Evolutionary conservation across 768 basidiomycete species (phyloP).

Genomic region (Suillus decipiens): DNA sequence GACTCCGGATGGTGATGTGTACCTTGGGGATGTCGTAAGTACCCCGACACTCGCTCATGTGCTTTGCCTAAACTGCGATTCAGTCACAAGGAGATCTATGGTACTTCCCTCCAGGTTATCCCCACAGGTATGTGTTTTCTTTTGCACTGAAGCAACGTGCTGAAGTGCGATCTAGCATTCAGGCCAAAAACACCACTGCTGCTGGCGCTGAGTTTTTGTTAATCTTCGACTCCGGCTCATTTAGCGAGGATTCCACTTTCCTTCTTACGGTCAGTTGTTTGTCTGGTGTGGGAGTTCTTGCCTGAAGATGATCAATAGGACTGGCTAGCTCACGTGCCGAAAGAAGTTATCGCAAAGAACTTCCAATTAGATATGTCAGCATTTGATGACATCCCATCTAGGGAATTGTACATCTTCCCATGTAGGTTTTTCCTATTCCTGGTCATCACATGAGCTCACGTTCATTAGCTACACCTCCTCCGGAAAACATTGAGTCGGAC

Average conservation of each 20-base stretch:
- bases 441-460: background rate
- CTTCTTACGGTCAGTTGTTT: conserved; percentile 32
- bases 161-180: conserved; percentile 35
- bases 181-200: conserved; percentile 48
- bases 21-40: conserved; percentile 54
- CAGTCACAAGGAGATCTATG: conserved; percentile 48
- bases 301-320: conserved; percentile 41
- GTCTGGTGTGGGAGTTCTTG: background rate
- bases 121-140: conserved; percentile 37
- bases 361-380: conserved; percentile 49
- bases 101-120: conserved; percentile 60
- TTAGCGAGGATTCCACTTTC: conserved; percentile 62
- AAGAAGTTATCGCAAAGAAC: conserved; percentile 63
- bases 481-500: conserved; percentile 40
- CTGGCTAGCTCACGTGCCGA: conserved; percentile 66
- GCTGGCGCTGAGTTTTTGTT: conserved; percentile 58
- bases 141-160: background rate
- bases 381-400: conserved; percentile 56
- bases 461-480: conserved; percentile 41
- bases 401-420: conserved; percentile 59
- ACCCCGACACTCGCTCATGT: conserved; percentile 6
- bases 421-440: conserved; percentile 23
- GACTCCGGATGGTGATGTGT: conserved; percentile 53
- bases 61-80: conserved; percentile 17
- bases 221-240: conserved; percentile 42